These are phyloP conservation scores for Corynascus novoguineensis DNA, from an alignment of 495 filamentous ascomycete species.

Conservation along the genomic window DNA sequence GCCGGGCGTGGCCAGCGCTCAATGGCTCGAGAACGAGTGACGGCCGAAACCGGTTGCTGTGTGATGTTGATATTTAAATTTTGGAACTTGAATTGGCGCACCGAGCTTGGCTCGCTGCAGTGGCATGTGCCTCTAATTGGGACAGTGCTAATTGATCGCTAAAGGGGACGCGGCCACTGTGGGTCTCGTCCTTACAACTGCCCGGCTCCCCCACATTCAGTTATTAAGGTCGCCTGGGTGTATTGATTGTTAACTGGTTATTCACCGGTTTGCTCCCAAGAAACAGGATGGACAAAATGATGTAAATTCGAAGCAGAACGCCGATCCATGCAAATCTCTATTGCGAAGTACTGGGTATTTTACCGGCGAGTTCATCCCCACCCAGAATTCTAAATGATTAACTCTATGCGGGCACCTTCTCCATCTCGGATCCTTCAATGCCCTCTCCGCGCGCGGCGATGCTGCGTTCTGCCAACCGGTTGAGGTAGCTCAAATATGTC, in stretches of 20 bases:
- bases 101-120: background rate
- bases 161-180: background rate
- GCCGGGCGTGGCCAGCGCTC: constrained; percentile 36
- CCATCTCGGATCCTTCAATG: background rate
- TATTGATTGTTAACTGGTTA: too few species aligned
- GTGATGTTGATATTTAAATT: constrained; percentile 9
- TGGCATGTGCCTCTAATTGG: too few species aligned
- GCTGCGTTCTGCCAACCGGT: constrained; percentile 58
- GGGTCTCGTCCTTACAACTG: background rate
- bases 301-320: background rate
- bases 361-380: background rate
- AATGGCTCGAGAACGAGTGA: constrained; percentile 26
- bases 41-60: constrained; percentile 4
- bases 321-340: background rate
- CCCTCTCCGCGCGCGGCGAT: background rate
- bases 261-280: too few species aligned
- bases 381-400: background rate
- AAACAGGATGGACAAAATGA: background rate
- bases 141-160: background rate
- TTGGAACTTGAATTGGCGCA: background rate
- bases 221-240: too few species aligned
- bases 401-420: constrained; percentile 15
- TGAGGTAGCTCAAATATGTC: constrained; percentile 79
- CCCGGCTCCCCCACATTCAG: background rate
- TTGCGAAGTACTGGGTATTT: background rate